Evolutionary conservation across 2,329 filamentous ascomycete species (phyloP), one percentile per base, ranked within the genome.

Genomic region (Ramularia endophylla): DNA sequence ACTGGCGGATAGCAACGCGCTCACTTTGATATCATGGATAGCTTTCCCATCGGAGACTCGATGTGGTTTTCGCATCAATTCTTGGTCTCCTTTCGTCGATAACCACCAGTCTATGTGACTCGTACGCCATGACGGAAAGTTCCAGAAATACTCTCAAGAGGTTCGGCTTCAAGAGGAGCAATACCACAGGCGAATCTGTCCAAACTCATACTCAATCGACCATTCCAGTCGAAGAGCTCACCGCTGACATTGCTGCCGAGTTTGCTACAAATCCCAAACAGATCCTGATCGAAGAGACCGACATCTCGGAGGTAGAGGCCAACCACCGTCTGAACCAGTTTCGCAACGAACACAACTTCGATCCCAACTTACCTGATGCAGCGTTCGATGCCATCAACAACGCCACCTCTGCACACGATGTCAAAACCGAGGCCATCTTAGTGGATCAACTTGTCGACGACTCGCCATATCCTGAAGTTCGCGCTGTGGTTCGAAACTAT

Each of bases 321-420:
- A 51, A 54, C 16, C 50, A 43, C 4, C 36, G 40, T 4, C 67
- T 82, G 41, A 72, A 71, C 55, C 67, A 75, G 41, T 74, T 81
- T 55, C 75, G 79, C 55, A 72, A 73, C 53, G 70, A 75, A 46
- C 79, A 83, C 60, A 72, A 75, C 50, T 74, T 79, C 62, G 80
- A 83, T 48, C 78, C 78, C 28, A 82, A 83, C 54, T 60, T 83
- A 50, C 76, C 78, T n/a, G 67, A 80, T 45, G 76, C 80, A 47
- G 71, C 81, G 35, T 64, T 77, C 38, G 74, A 77, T 46, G 75
- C 79, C 59, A 70, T 83, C 46, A 76, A 81, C 44, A 69, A 74
- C 32, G 77, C 72, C 19, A 68, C 80, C 33, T 64, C 70, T 30
- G 71, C 70, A 2, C 68, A 71, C 44, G 74, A 79, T 60, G 67